Percentiles rank a stretch among this genome's conserved stretches.
These are phyloP conservation scores for Salix purpurea DNA, from an alignment of 345 rosid genomes.

Conservation along the genomic window DNA sequence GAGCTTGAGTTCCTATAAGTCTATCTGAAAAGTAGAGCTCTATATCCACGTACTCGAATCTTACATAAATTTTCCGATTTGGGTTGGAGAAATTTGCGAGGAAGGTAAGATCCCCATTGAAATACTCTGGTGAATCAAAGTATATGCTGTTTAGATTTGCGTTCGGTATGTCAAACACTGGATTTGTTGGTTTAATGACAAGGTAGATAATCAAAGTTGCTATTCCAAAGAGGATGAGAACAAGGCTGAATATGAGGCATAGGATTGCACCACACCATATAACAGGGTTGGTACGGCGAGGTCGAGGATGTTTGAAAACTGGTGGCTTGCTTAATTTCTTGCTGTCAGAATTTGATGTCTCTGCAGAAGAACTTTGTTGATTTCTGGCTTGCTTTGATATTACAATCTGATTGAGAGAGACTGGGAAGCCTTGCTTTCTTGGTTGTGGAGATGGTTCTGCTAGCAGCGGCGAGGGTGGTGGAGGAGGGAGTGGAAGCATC, in stretches of 20 bases:
- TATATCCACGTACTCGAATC: constrained; percentile 50
- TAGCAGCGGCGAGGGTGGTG: constrained; percentile 7
- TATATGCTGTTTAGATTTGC: constrained; percentile 67
- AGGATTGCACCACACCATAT: constrained; percentile 74
- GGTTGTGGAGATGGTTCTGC: constrained; percentile 28
- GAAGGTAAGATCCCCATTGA: constrained; percentile 71
- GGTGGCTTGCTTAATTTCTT: constrained; percentile 21
- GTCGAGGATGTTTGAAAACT: constrained; percentile 39
- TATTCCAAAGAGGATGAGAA: constrained; percentile 69
- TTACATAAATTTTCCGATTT: constrained; percentile 55
- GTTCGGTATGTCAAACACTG: constrained; percentile 62
- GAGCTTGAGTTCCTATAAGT: constrained; percentile 47
- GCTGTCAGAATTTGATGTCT: constrained; percentile 7
- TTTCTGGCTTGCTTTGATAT: constrained; percentile 39
- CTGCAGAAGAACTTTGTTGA: constrained; percentile 17
- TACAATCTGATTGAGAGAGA: constrained; percentile 33
- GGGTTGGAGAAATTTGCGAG: constrained; percentile 75
- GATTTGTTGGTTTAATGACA: constrained; percentile 57
- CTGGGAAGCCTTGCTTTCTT: constrained; percentile 30
- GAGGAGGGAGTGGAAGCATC: constrained; percentile 38
- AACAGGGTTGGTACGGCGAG: constrained; percentile 48
- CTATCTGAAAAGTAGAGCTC: constrained; percentile 67
- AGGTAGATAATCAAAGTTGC: constrained; percentile 68
- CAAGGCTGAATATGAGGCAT: constrained; percentile 69
- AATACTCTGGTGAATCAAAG: constrained; percentile 74